Percentiles rank a stretch among this genome's conserved stretches.
Conservation (phyloP, 1,284 basidiomycete species). For the Ceratorhiza oryzae-sativae region DNA sequence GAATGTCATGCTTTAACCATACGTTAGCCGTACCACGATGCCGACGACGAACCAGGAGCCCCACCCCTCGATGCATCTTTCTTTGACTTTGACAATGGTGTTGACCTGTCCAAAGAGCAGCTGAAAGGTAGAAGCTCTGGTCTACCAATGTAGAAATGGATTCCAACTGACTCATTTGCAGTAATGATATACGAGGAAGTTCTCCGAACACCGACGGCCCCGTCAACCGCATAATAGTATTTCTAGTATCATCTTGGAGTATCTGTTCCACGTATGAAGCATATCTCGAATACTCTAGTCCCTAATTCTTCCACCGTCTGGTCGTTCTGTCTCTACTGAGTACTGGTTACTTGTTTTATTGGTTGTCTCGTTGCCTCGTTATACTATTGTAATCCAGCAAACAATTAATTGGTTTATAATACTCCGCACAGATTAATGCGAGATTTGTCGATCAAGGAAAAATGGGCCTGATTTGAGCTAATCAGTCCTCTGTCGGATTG, state of each 20-base stretch:
- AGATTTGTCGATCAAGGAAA: background rate
- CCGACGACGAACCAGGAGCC: slow-evolving; percentile 84
- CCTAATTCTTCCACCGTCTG: slow-evolving; percentile 21
- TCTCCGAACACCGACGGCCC: slow-evolving; percentile 41
- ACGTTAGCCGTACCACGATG: slow-evolving; percentile 83
- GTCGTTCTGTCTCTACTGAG: slow-evolving; percentile 1
- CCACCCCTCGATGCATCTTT: slow-evolving; percentile 83
- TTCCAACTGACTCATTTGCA: slow-evolving; percentile 16
- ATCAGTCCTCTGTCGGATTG: background rate
- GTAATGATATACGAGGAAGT: slow-evolving; percentile 48
- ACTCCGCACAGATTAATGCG: background rate
- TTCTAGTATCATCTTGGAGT: background rate
- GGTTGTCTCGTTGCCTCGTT: slow-evolving; percentile 19
- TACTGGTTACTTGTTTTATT: background rate
- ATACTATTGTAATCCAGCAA: slow-evolving; percentile 16
- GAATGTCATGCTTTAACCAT: background rate
- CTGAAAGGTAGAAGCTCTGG: slow-evolving; percentile 65
- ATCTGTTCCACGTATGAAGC: background rate
- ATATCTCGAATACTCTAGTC: slow-evolving; percentile 22
- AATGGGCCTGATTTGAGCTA: background rate
- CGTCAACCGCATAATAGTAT: background rate
- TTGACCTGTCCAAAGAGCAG: slow-evolving; percentile 65
- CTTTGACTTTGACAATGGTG: slow-evolving; percentile 81
- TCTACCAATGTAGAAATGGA: background rate
- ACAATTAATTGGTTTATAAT: slow-evolving; percentile 21